A percentile compares a stretch with the other conserved stretches of the same genome.
These are phyloP conservation scores for Monilinia fructigena DNA, from an alignment of 2,329 filamentous ascomycete species.

Conservation along the genomic window DNA sequence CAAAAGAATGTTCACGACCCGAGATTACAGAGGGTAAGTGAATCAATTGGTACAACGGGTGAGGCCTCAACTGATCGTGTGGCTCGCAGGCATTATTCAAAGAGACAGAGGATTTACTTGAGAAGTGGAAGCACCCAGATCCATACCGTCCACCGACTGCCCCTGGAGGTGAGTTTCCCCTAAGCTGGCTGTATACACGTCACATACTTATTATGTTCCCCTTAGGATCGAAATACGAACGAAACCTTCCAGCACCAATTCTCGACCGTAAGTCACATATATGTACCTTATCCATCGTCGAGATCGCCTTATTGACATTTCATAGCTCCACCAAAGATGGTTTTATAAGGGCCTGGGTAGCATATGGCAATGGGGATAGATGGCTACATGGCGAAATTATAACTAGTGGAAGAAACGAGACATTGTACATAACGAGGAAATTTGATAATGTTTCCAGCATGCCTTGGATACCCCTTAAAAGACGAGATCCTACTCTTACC, in stretches of 20 bases:
- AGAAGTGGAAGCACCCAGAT: slow-evolving; percentile 97
- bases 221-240: slow-evolving; percentile 89
- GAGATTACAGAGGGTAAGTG: slow-evolving; percentile 69
- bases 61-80: slow-evolving; percentile 25
- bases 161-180: slow-evolving; percentile 70
- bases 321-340: slow-evolving; percentile 37
- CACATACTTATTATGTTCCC: slow-evolving; percentile 23
- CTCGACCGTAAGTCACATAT: slow-evolving; percentile 68
- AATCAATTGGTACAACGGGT: not conserved
- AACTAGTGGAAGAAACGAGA: not conserved
- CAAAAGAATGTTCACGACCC: slow-evolving; percentile 84
- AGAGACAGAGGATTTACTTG: slow-evolving; percentile 83
- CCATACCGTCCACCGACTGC: slow-evolving; percentile 87
- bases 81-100: slow-evolving; percentile 70
- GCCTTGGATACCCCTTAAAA: not conserved
- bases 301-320: slow-evolving; percentile 2
- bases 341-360: slow-evolving; percentile 10
- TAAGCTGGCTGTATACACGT: not conserved
- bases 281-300: not conserved
- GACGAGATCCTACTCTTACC: not conserved
- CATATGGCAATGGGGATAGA: not conserved
- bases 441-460: not conserved
- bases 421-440: slow-evolving; percentile 17
- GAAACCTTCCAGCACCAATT: slow-evolving; percentile 79
- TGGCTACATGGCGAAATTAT: not conserved